These are phyloP conservation scores for Pythium sp. DNA, from an alignment of 352 stramenopile genomes.

Conservation along the genomic window DNA sequence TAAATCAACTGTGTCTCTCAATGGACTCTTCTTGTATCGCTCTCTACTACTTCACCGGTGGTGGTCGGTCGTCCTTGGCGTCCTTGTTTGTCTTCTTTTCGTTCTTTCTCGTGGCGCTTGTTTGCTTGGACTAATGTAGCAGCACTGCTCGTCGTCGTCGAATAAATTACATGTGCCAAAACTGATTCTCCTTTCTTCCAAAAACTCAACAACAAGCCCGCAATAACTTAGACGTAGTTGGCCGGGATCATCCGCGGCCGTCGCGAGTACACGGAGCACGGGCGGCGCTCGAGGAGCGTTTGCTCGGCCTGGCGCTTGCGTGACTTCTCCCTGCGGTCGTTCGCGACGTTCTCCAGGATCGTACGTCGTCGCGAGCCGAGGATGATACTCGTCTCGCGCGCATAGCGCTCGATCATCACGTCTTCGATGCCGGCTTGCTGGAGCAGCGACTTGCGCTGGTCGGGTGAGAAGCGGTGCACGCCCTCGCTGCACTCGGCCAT, in stretches of 20 bases:
- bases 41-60: conserved; percentile 8
- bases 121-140: not conserved
- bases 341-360: conserved; percentile 28
- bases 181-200: not conserved
- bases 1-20: conserved; percentile 9
- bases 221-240: conserved; percentile 47
- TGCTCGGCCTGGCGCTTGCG: conserved; percentile 50
- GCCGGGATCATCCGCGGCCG: conserved; percentile 64
- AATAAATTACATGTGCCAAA: conserved; percentile 19
- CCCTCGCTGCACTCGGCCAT: conserved; percentile 48
- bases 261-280: conserved; percentile 44
- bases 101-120: not conserved
- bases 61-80: not conserved
- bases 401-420: conserved; percentile 42
- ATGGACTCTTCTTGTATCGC: conserved; percentile 3
- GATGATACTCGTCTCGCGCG: conserved; percentile 48
- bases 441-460: conserved; percentile 35
- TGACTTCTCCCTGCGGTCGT: conserved; percentile 21
- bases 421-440: conserved; percentile 32
- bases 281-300: conserved; percentile 32
- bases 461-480: conserved; percentile 39
- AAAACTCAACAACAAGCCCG: not conserved
- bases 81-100: not conserved
- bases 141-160: not conserved
- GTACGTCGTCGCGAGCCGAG: conserved; percentile 34